Base-by-base conservation (phyloP, 352 stramenopile species). In the Elongisporangium anandrum region DNA sequence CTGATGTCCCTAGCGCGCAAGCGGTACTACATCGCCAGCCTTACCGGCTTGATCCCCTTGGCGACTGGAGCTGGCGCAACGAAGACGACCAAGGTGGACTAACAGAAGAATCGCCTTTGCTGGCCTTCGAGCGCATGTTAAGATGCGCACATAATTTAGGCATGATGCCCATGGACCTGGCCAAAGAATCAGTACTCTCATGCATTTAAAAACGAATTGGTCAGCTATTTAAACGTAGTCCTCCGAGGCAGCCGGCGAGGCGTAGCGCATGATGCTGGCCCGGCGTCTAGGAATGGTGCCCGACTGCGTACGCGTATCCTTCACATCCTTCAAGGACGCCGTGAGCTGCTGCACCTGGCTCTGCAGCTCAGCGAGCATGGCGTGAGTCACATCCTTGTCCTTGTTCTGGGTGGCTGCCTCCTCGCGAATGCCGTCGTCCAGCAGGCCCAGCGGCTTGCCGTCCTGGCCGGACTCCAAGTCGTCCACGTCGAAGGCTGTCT, bases 271-370 rank as follows among this genome's bases (percentile, higher is more conserved):
- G 29, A 41, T 41, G 29, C 29, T 41, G 29, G 29, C 29, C 9
- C 29, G 29, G 29, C 29, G 29, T 41, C 29, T 41, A 41, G 29
- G 29, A 41, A 41, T 41, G 29, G 29, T 15, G 5, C 29, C 29
- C 5, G 29, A 41, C 9, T 41, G 29, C 9, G 29, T 41, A 4
- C 29, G 29, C 29, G 29, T 15, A 4, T 41, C 29, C 29, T 41
- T 41, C 29, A 8, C 6, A 8, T 41, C 29, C 13, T 41, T 45
- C 23, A 85, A 56, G 7, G 50, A 53, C 53, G 69, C 68, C 19
- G 63, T 72, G 48, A 87, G 72, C 54, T 79, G 65, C 50, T 80
- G 54, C 7, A 85, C 66, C 41, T 76, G 72, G n/a, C 52, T 47
- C 39, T 72, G 64, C 8, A 87, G 64, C 4, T 82, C 74, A 17